phyloP scores from a whole-genome alignment of 116 monocot species.

The Thalassia testudinum region DNA sequence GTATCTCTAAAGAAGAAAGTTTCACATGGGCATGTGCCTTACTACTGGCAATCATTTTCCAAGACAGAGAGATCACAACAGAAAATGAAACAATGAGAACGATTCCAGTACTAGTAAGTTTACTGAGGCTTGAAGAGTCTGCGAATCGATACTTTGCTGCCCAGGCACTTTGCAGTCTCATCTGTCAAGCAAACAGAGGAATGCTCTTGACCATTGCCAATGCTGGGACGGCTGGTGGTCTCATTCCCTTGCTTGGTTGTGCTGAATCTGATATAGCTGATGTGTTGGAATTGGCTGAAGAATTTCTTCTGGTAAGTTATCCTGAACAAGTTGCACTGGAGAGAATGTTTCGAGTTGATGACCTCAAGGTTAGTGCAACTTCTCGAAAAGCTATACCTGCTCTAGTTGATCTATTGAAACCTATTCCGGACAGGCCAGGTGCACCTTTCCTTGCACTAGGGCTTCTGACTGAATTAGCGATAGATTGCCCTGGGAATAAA shows the following conservation, averaged over 20 bases:
- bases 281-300: slow-evolving; percentile 66
- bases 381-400: slow-evolving; percentile 84
- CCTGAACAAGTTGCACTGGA: slow-evolving; percentile 74
- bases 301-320: slow-evolving; percentile 47
- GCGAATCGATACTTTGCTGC: slow-evolving; percentile 88
- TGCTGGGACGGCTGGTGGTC: slow-evolving; percentile 67
- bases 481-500: slow-evolving; percentile 64
- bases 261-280: slow-evolving; percentile 81
- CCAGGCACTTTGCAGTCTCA: slow-evolving; percentile 77
- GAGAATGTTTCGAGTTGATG: slow-evolving; percentile 80
- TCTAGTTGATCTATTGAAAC: slow-evolving; percentile 96
- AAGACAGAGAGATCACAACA: slow-evolving; percentile 66
- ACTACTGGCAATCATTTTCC: slow-evolving; percentile 69
- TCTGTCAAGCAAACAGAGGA: slow-evolving; percentile 79
- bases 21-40: slow-evolving; percentile 78
- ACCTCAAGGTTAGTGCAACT: slow-evolving; percentile 66
- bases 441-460: slow-evolving; percentile 86
- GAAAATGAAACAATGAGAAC: slow-evolving; percentile 47
- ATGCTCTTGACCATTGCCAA: slow-evolving; percentile 86
- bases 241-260: slow-evolving; percentile 93
- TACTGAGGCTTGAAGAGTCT: slow-evolving; percentile 79
- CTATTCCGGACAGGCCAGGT: slow-evolving; percentile 94
- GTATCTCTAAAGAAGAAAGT: slow-evolving; percentile 62
- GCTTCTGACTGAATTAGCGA: slow-evolving; percentile 65
- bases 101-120: slow-evolving; percentile 71